Percentiles rank a stretch among this genome's conserved stretches.
Evolutionary conservation across 2,329 filamentous ascomycete genomes (phyloP).

Genomic region (Alternaria sp.): DNA sequence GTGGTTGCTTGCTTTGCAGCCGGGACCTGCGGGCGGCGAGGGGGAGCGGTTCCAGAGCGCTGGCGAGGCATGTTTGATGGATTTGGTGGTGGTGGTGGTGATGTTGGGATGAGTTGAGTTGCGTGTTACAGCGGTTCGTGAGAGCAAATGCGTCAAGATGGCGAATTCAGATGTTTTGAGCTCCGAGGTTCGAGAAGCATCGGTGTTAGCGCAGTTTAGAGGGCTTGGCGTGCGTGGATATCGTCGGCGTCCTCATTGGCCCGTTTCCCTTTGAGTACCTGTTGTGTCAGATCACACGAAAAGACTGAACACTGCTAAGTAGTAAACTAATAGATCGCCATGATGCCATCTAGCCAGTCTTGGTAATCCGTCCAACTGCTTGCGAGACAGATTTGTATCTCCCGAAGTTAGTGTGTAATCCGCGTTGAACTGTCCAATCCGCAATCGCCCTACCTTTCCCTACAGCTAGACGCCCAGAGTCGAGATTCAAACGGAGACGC

Average conservation of each 20-base stretch:
- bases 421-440: no score
- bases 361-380: no score
- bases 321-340: no score
- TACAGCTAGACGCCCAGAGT: neutral
- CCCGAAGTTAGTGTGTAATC: no score
- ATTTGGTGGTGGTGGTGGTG: conserved; percentile 1
- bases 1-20: conserved; percentile 62
- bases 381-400: no score
- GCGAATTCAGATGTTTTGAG: conserved; percentile 24
- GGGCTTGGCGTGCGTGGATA: conserved; percentile 21
- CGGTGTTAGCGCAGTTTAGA: conserved; percentile 24
- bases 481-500: neutral
- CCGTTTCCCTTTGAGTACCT: accelerated
- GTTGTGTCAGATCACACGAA: no score
- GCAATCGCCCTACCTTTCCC: no score
- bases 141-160: conserved; percentile 10
- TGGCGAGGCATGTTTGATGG: conserved; percentile 57
- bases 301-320: no score
- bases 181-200: conserved; percentile 42
- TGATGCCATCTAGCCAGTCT: neutral
- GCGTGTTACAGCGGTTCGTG: conserved; percentile 5
- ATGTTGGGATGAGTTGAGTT: conserved; percentile 7
- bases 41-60: conserved; percentile 57
- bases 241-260: conserved; percentile 13
- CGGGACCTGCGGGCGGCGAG: conserved; percentile 54